Percentiles rank a stretch among this genome's conserved stretches.
Conservation (phyloP, 2,329 filamentous ascomycete species). For the Didymella arachidicola region DNA sequence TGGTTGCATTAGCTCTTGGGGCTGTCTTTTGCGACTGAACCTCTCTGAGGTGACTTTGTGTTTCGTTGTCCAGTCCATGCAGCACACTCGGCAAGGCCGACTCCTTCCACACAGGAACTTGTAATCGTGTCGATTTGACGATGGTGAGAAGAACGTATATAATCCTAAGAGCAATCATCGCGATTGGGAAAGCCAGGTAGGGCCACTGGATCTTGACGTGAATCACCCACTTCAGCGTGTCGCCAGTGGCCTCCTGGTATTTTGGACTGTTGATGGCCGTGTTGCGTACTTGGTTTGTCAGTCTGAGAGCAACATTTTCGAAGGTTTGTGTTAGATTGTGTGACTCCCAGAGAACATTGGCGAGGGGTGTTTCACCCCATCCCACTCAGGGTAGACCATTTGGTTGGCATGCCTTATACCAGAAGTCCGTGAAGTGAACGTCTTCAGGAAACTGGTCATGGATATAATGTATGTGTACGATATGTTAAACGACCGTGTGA, state of each 20-base stretch:
- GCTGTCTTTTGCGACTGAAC: background rate
- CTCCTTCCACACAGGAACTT: conserved; percentile 17
- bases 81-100: conserved; percentile 8
- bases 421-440: too few species aligned
- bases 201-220: conserved; percentile 9
- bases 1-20: background rate
- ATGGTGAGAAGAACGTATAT: conserved; percentile 5
- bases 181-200: conserved; percentile 8
- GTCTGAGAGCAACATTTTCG: conserved; percentile 8
- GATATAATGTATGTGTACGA: conserved; percentile 1
- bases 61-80: conserved; percentile 15
- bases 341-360: conserved; percentile 7
- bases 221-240: conserved; percentile 2
- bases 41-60: conserved; percentile 7
- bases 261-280: background rate
- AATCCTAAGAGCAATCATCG: conserved; percentile 7
- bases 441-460: background rate
- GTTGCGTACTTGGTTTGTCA: conserved; percentile 13
- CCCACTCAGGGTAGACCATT: background rate
- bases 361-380: background rate
- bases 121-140: background rate
- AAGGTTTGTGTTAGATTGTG: conserved; percentile 8
- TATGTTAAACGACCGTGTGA: background rate
- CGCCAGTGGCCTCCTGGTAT: background rate
- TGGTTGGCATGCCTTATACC: background rate